A percentile compares a stretch with the other conserved stretches of the same genome.
Evolutionary conservation across 805 yeast genomes (phyloP).

Genomic region (Cyberlindnera mycetangii): DNA sequence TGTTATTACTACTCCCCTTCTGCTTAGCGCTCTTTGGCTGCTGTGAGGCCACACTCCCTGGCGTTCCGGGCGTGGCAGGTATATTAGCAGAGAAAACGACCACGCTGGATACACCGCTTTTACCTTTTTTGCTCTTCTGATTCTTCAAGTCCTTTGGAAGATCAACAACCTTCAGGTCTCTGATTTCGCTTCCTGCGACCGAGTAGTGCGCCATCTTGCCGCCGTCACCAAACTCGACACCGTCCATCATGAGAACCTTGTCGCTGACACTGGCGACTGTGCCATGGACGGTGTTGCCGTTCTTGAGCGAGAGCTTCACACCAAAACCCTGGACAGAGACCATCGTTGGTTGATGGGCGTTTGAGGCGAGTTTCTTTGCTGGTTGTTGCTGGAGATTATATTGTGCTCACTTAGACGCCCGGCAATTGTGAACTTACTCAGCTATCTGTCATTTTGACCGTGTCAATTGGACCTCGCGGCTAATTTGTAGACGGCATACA

Average conservation of each 20-base stretch:
- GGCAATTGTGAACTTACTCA: too few relatives aligned
- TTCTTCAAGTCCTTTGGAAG: conserved; percentile 39
- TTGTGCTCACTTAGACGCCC: background rate
- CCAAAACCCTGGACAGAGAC: conserved; percentile 17
- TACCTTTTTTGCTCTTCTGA: conserved; percentile 11
- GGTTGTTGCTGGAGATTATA: background rate
- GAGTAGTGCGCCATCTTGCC: conserved; percentile 16
- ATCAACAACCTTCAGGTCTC: conserved; percentile 54
- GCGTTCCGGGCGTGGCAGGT: conserved; percentile 9
- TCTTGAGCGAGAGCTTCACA: conserved; percentile 11
- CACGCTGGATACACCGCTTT: conserved; percentile 8
- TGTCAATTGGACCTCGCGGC: too few relatives aligned
- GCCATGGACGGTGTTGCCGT: conserved; percentile 10
- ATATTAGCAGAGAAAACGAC: conserved; percentile 6
- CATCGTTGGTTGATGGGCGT: conserved; percentile 13
- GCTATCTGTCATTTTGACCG: too few relatives aligned
- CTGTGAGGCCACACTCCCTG: conserved; percentile 4
- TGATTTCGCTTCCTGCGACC: conserved; percentile 39
- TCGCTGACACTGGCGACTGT: conserved; percentile 33
- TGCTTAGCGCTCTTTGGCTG: conserved; percentile 15
- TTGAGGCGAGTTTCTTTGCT: background rate
- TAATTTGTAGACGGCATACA: too few relatives aligned
- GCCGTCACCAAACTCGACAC: conserved; percentile 43
- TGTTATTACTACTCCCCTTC: conserved; percentile 2
- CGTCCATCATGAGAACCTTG: conserved; percentile 37